Evolutionary conservation across 2,329 filamentous ascomycete genomes (phyloP).

Genomic region (Aspergillus neotritici): DNA sequence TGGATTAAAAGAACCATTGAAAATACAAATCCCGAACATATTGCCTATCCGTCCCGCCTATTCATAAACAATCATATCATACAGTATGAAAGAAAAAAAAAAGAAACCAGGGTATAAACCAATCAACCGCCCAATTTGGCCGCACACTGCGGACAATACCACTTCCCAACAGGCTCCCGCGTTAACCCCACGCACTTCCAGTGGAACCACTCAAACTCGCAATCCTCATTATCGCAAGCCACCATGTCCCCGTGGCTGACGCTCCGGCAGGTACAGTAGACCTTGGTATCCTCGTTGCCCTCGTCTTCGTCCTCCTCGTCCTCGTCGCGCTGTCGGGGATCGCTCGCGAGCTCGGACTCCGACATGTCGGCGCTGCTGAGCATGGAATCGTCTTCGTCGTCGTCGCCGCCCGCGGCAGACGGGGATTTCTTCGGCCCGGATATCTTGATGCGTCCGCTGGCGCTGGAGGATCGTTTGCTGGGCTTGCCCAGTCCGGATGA

Average conservation of each 20-base stretch:
- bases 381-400: conserved; percentile 50
- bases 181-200: conserved; percentile 58
- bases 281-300: conserved; percentile 53
- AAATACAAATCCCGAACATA: no score
- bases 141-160: conserved; percentile 52
- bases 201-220: conserved; percentile 63
- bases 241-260: conserved; percentile 64
- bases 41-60: no score
- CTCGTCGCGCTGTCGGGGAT: conserved; percentile 28
- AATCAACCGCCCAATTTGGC: conserved; percentile 36
- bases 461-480: conserved; percentile 41
- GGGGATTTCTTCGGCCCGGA: conserved; percentile 38
- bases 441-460: conserved; percentile 32
- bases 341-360: conserved; percentile 40
- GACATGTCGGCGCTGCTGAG: conserved; percentile 47
- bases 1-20: no score
- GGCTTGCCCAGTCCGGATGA: conserved; percentile 30
- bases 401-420: conserved; percentile 36
- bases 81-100: no score
- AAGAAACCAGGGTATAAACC: conserved; percentile 1
- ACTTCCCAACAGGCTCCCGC: conserved; percentile 54
- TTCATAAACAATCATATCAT: no score
- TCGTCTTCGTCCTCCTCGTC: conserved; percentile 47
- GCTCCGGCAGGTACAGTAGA: conserved; percentile 61
- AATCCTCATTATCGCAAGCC: conserved; percentile 60